Evolutionary conservation across 306 rosid species (phyloP).

Genomic region (Vachellia pachyceras): DNA sequence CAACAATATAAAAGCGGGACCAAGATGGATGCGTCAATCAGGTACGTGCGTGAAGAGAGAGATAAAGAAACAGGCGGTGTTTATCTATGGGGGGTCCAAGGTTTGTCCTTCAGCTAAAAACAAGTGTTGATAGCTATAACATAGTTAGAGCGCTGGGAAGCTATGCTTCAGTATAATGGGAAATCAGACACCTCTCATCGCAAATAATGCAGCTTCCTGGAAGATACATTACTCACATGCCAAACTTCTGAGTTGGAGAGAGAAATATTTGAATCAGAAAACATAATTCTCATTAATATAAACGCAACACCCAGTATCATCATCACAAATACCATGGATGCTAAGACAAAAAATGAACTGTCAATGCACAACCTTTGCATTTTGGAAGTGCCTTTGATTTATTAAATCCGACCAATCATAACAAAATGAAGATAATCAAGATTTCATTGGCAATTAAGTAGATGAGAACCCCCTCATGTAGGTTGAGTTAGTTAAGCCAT

Average conservation of each 20-base stretch:
- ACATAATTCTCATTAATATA: neutral
- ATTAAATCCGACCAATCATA: neutral
- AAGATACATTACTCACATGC: slow-evolving; percentile 11
- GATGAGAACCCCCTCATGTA: neutral
- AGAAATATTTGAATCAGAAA: neutral
- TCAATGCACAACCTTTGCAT: neutral
- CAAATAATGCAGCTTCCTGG: slow-evolving; percentile 4
- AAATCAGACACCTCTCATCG: slow-evolving; percentile 16
- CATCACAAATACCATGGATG: neutral
- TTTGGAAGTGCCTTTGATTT: neutral
- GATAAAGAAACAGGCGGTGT: neutral
- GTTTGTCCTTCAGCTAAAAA: slow-evolving; percentile 22
- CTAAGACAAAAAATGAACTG: neutral
- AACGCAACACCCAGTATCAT: neutral
- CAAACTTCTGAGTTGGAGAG: slow-evolving; percentile 9
- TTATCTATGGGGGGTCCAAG: slow-evolving; percentile 38
- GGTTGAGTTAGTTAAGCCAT: neutral
- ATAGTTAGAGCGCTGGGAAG: slow-evolving; percentile 14
- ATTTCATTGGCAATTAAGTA: neutral
- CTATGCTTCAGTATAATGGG: slow-evolving; percentile 22
- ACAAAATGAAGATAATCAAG: neutral
- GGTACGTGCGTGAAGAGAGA: neutral
- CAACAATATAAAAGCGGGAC: neutral
- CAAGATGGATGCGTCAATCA: neutral
- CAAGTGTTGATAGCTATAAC: slow-evolving; percentile 23